Evolutionary conservation across 208 protist genomes (phyloP).

Genomic region (Perkinsela sp.): DNA sequence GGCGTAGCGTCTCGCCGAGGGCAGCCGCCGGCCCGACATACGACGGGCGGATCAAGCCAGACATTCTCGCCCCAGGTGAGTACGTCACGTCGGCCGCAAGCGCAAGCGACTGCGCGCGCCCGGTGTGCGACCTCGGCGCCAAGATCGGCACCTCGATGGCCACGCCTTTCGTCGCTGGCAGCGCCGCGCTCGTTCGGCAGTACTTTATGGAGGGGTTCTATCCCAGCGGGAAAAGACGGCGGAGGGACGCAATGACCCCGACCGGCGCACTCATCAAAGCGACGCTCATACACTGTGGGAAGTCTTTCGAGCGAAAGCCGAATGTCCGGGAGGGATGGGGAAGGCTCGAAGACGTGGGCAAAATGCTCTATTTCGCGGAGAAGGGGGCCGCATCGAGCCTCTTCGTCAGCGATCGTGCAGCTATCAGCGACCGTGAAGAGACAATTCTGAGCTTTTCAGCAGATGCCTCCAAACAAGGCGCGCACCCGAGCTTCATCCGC

Average conservation of each 20-base stretch:
- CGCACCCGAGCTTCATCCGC: slow-evolving; percentile 9
- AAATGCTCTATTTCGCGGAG: slow-evolving; percentile 9
- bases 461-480: background rate
- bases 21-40: slow-evolving; percentile 35
- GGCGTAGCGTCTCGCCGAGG: slow-evolving; percentile 13
- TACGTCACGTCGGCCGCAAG: slow-evolving; percentile 13
- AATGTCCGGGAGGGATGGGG: slow-evolving; percentile 10
- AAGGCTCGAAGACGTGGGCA: slow-evolving; percentile 10
- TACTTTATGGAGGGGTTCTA: slow-evolving; percentile 21
- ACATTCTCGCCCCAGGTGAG: slow-evolving; percentile 34
- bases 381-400: slow-evolving; percentile 5
- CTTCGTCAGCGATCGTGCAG: background rate
- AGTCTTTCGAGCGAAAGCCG: background rate
- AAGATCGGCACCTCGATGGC: slow-evolving; percentile 66
- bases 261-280: slow-evolving; percentile 26
- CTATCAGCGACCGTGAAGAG: background rate
- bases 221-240: slow-evolving; percentile 10
- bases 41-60: slow-evolving; percentile 45
- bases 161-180: slow-evolving; percentile 28
- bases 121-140: slow-evolving; percentile 10
- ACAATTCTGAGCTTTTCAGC: slow-evolving; percentile 2
- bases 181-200: slow-evolving; percentile 44
- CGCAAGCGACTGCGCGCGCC: slow-evolving; percentile 3
- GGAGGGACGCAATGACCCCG: slow-evolving; percentile 6
- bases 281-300: slow-evolving; percentile 8